Base-by-base conservation (phyloP, 2,329 filamentous ascomycete genomes). In the Cercospora zeina region DNA sequence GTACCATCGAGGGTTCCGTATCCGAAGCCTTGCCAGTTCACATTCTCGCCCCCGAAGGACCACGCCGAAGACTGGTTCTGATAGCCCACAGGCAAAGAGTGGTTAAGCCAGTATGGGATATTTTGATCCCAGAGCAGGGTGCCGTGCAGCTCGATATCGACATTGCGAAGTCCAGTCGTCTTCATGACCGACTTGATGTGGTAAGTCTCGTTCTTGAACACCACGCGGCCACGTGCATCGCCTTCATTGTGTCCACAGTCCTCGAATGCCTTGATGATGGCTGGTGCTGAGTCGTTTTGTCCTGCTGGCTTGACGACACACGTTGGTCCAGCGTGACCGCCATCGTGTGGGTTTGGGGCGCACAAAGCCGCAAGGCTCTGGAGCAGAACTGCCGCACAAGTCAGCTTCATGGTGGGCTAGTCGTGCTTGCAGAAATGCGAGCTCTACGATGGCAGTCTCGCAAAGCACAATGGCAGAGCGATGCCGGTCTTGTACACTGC, bases 41-140 rank as follows among this genome's bases (percentile, higher is more conserved):
- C 74, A 45, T 80, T 79, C 13, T 80, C 73, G 8, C 84, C 85
- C 54, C 83, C 83, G 66, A 85, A 79, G 53, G 80, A 73, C 81
- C 81, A 85, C 1, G 81, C 82, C 0, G 80, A 82, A 19, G 78
- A 80, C 63, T 83, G 81, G 64, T 85, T 83, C 70, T 85, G 82
- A 68, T 82, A 85, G 4, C 79, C 80, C 7, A 85, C 75, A 0
- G 79, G 76, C 65, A 84, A 76, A 3, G 80, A 82, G 42, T 81
- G 75, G 13, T 77, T 76, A 1, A 82, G 76, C 82, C 82, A 85
- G 70, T 84, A 84, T 5, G 73, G 65, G 8, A 83, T 78, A 57
- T 78, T 69, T 0, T 72, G 74, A 45, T 73, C 68, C 76, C 75
- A 78, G 62, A 82, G 68, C 4, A 82, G 75, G 7, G 75, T 82